phyloP scores from a whole-genome alignment of 2,329 filamentous ascomycete species.

The Bipolaris zeicola region DNA sequence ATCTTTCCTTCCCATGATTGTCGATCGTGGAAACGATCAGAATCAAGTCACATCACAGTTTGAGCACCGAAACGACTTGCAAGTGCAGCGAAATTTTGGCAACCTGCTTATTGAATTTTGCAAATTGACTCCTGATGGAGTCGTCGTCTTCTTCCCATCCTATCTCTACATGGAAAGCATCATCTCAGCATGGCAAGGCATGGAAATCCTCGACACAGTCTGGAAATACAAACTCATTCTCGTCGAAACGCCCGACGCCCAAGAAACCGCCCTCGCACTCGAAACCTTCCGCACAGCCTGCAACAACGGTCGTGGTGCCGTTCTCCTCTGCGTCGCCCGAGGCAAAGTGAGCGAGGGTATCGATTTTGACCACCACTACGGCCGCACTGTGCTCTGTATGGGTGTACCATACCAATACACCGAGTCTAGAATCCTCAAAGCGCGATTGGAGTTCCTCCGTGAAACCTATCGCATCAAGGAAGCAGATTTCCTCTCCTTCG shows the following conservation, averaged over 20 bases:
- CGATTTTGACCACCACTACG: slow-evolving; percentile 99
- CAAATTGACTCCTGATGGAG: slow-evolving; percentile 92
- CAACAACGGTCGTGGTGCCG: slow-evolving; percentile 92
- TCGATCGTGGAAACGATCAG: slow-evolving; percentile 93
- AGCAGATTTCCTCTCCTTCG: slow-evolving; percentile 97
- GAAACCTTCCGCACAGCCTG: slow-evolving; percentile 98
- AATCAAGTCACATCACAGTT: slow-evolving; percentile 92
- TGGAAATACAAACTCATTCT: slow-evolving; percentile 99
- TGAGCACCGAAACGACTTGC: slow-evolving; percentile 92
- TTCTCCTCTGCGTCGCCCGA: slow-evolving; percentile 91
- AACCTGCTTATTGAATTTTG: slow-evolving; percentile 92
- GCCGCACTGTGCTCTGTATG: slow-evolving; percentile 92
- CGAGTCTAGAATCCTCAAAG: slow-evolving; percentile 94
- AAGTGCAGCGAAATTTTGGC: slow-evolving; percentile 96
- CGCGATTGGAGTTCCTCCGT: slow-evolving; percentile 90
- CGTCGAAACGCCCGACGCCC: slow-evolving; percentile 95
- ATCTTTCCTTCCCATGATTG: slow-evolving; percentile 98
- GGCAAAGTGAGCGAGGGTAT: slow-evolving; percentile 98
- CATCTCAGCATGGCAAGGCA: slow-evolving; percentile 98
- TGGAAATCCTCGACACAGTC: slow-evolving; percentile 95
- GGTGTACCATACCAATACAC: slow-evolving; percentile 99
- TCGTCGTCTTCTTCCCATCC: slow-evolving; percentile 99
- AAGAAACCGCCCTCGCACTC: slow-evolving; percentile 92
- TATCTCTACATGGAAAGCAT: slow-evolving; percentile 99
- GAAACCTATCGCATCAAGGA: slow-evolving; percentile 97